Percentiles rank a stretch among this genome's conserved stretches.
phyloP scores from a whole-genome alignment of 2,329 filamentous ascomycete species.

The Ceratocystis ficicola region DNA sequence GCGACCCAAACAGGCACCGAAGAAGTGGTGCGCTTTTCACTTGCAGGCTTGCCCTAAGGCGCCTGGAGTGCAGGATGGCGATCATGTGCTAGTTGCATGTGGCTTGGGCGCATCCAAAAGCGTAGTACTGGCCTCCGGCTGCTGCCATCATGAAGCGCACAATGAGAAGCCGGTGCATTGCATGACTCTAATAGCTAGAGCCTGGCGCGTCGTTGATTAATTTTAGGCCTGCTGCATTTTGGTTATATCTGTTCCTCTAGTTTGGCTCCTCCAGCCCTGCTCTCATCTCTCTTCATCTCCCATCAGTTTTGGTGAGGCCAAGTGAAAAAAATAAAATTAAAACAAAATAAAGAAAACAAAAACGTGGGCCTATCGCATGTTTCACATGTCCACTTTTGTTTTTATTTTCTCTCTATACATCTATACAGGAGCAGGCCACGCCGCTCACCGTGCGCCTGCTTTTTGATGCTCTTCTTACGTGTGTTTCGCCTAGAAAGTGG shows the following conservation, averaged over 20 bases:
- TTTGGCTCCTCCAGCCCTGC: not conserved
- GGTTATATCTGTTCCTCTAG: not conserved
- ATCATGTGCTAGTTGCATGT: too few species aligned
- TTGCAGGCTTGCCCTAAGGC: too few species aligned
- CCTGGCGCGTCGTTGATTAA: not conserved
- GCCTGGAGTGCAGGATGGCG: too few species aligned
- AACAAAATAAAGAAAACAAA: too few species aligned
- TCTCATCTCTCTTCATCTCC: not conserved
- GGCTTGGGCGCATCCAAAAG: too few species aligned
- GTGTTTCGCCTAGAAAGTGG: not conserved
- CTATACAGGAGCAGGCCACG: not conserved
- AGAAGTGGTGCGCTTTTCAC: too few species aligned
- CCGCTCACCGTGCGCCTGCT: not conserved
- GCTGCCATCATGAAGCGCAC: too few species aligned
- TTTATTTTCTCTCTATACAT: not conserved
- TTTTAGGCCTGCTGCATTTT: not conserved
- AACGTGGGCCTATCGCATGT: constrained; percentile 5
- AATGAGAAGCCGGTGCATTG: too few species aligned
- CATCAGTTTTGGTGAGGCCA: too few species aligned
- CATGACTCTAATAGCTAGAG: not conserved
- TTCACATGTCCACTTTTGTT: not conserved
- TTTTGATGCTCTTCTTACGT: not conserved
- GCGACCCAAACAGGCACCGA: too few species aligned
- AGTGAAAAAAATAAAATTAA: too few species aligned
- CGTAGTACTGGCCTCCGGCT: too few species aligned